Base-by-base conservation (phyloP, 805 yeast species). In the Wickerhamomyces chambardii region DNA sequence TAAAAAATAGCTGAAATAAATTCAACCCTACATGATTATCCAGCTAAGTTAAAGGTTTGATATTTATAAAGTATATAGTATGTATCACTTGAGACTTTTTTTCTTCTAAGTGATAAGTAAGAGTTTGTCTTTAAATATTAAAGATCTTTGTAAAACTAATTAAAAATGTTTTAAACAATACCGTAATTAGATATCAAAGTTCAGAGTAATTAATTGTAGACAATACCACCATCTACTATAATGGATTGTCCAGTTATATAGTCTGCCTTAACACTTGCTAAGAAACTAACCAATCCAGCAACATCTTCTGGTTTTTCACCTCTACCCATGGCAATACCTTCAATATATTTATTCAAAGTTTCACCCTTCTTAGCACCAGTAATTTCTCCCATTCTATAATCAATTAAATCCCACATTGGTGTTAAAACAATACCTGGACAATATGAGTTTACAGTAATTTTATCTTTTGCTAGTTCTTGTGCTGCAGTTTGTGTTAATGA, bases 351-450 rank as follows among this genome's bases (percentile, higher is more conserved):
- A 28, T 49, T 44, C 16, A 51, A 36, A 28, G 53, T 42, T 21
- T 42, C 56, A 33, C 61, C 58, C 18, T 42, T 41, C 35, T 53
- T 46, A 30, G 42, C 48, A 21, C 60, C 55, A 26, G 45, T 37
- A 30, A 47, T 29, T 33, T 42, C 48, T 24, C 50, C 43, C 38
- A 55, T 36, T 41, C 46, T 39, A 17, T 38, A 38, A 41, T 55
- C 60, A 27, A 55, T 50, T 24, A 47, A 37, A 33, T 55, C 59
- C 52, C 58, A 50, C 56, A 63, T 51, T 39, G 61, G 60, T 1
- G 68, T 63, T n/a, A 53, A 42, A n/a, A 61, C 64, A 35, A 57
- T 55, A 25, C 66, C 68, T 15, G 67, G 68, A 39, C 60, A 58
- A 37, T 61, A 56, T 4, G 57, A 42, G 40, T 64, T 64, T 14